A percentile compares a stretch with the other conserved stretches of the same genome.
phyloP scores from a whole-genome alignment of 805 yeast genomes.

The Metschnikowia lunata region DNA sequence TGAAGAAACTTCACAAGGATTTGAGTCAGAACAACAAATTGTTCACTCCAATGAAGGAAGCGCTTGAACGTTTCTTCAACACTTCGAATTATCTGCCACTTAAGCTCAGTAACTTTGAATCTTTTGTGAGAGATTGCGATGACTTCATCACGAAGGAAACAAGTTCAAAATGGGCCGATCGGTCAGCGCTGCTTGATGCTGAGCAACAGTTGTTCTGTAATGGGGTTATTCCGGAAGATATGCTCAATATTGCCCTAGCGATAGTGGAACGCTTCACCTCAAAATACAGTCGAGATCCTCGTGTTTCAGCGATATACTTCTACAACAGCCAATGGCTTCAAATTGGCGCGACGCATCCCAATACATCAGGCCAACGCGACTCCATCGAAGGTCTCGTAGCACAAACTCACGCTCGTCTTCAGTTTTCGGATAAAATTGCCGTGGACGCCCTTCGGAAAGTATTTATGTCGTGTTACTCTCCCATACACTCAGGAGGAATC shows the following conservation, averaged over 20 bases:
- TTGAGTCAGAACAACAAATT: conserved; percentile 37
- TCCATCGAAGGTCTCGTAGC: background rate
- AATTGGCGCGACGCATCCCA: conserved; percentile 22
- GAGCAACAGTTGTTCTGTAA: conserved; percentile 61
- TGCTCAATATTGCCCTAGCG: conserved; percentile 36
- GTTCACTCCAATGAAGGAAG: conserved; percentile 49
- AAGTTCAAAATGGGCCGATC: conserved; percentile 15
- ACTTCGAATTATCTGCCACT: conserved; percentile 50
- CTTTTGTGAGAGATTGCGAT: conserved; percentile 58
- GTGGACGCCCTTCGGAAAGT: conserved; percentile 38
- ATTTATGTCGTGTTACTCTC: conserved; percentile 20
- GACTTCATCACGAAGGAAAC: conserved; percentile 28
- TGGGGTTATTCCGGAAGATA: conserved; percentile 52
- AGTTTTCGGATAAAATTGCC: conserved; percentile 20
- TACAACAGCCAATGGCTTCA: conserved; percentile 67
- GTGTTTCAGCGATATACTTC: conserved; percentile 53
- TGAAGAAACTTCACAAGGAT: conserved; percentile 54
- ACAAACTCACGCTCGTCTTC: conserved; percentile 16
- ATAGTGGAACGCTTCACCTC: conserved; percentile 47
- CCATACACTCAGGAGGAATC: conserved; percentile 11
- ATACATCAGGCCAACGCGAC: background rate
- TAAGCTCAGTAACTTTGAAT: conserved; percentile 53
- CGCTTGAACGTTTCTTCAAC: conserved; percentile 47
- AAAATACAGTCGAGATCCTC: conserved; percentile 40
- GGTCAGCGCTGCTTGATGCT: conserved; percentile 31